Evolutionary conservation across 768 basidiomycete species (phyloP).

Genomic region (Mycena pura): DNA sequence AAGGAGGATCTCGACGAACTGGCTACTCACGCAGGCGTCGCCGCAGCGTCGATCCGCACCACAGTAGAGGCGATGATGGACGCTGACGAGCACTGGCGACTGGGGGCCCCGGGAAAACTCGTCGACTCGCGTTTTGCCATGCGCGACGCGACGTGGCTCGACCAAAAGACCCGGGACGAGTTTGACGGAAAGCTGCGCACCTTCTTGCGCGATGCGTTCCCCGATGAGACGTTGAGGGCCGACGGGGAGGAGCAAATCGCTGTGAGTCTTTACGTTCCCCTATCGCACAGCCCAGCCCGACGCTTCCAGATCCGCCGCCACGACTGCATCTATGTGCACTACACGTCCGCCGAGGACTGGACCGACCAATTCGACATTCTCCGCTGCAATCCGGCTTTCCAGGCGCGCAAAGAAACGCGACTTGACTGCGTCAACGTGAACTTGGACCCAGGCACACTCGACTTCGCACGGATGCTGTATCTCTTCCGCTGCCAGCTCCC

Average conservation of each 20-base stretch:
- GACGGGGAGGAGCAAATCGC: constrained; percentile 3
- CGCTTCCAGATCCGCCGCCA: no score
- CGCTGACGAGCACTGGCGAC: constrained; percentile 5
- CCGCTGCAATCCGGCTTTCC: no score
- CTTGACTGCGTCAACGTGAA: no score
- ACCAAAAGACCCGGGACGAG: background rate
- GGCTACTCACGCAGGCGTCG: background rate
- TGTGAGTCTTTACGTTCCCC: no score
- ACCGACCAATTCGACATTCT: no score
- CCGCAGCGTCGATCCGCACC: background rate
- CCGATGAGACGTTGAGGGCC: background rate
- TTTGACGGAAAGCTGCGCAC: background rate
- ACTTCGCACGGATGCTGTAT: no score
- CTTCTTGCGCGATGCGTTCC: constrained; percentile 5
- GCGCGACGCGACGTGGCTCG: background rate
- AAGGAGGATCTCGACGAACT: background rate
- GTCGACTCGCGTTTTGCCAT: background rate
- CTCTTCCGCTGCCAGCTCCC: no score
- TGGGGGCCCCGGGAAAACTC: constrained; percentile 6
- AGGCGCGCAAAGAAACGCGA: no score
- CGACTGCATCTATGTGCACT: no score
- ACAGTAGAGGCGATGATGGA: background rate
- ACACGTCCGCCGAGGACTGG: no score
- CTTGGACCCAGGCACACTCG: no score
- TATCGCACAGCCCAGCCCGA: no score